A percentile compares a stretch with the other conserved stretches of the same genome.
Conservation (phyloP, 495 filamentous ascomycete species). For the Daldinia grandis region DNA sequence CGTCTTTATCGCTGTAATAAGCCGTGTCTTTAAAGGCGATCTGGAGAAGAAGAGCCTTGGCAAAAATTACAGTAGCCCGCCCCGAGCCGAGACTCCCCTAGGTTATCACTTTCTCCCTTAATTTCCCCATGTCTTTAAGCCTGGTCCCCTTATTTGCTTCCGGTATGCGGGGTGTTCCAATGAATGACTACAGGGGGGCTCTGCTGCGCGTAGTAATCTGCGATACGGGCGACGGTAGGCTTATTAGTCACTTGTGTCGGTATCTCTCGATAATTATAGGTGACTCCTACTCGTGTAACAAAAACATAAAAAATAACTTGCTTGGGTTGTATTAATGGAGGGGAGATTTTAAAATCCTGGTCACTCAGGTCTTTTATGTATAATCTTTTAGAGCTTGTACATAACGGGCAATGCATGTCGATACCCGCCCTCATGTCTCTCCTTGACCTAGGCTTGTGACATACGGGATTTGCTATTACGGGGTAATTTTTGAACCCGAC, state of each 20-base stretch:
- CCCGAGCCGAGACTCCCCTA: conserved; percentile 32
- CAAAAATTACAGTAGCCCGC: conserved; percentile 35
- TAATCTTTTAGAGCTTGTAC: not conserved
- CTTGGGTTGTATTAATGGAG: conserved; percentile 3
- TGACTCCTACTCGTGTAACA: conserved; percentile 21
- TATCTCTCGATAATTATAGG: conserved; percentile 10
- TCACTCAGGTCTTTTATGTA: not conserved
- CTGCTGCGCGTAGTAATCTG: conserved; percentile 40
- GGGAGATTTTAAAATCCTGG: not conserved
- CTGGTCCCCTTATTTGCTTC: conserved; percentile 10
- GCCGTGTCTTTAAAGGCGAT: conserved; percentile 8
- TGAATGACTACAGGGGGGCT: conserved; percentile 11
- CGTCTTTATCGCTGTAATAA: conserved; percentile 7
- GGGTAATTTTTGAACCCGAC: conserved; percentile 34
- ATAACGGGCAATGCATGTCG: not conserved
- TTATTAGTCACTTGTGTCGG: conserved; percentile 33
- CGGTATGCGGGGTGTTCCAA: conserved; percentile 41
- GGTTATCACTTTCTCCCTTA: conserved; percentile 23
- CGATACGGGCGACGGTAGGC: conserved; percentile 24
- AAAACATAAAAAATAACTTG: conserved; percentile 11
- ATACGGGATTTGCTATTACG: conserved; percentile 26
- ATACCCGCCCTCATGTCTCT: conserved; percentile 3
- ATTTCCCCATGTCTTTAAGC: conserved; percentile 28
- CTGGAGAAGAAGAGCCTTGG: conserved; percentile 35
- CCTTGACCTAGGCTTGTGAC: conserved; percentile 18